phyloP scores from a whole-genome alignment of 2,329 filamentous ascomycete genomes.

The Arthrocladium fulminans region DNA sequence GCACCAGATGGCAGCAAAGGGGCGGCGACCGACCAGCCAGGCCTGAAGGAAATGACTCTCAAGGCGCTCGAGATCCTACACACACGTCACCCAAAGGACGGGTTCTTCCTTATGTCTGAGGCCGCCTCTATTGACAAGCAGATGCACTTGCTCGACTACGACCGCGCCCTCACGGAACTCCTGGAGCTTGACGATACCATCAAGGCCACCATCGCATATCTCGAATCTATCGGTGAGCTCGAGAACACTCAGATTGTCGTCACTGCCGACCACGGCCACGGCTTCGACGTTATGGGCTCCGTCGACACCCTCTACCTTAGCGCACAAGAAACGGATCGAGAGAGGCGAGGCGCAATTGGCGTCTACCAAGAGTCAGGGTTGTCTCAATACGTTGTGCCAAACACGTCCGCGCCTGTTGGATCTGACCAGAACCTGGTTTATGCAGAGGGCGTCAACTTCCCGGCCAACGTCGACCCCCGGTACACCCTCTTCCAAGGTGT shows the following conservation, averaged over 20 bases:
- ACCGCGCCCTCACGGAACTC: constrained; percentile 74
- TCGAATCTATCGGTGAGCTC: constrained; percentile 56
- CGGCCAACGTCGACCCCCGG: constrained; percentile 73
- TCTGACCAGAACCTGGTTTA: constrained; percentile 54
- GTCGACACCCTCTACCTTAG: constrained; percentile 69
- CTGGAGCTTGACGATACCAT: constrained; percentile 80
- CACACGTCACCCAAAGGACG: constrained; percentile 55
- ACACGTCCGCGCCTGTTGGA: constrained; percentile 32
- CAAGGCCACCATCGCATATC: constrained; percentile 62
- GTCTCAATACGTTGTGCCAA: constrained; percentile 60
- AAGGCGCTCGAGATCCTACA: constrained; percentile 77
- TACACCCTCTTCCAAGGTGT: constrained; percentile 70
- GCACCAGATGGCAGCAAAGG: constrained; percentile 57
- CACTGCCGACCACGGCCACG: constrained; percentile 82
- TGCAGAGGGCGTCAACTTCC: constrained; percentile 66
- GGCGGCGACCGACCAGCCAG: constrained; percentile 65
- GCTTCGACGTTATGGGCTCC: constrained; percentile 76
- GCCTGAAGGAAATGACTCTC: constrained; percentile 83
- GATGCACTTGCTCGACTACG: constrained; percentile 80
- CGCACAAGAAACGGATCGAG: constrained; percentile 55
- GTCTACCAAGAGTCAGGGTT: constrained; percentile 64
- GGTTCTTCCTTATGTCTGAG: constrained; percentile 83
- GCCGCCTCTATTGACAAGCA: constrained; percentile 81
- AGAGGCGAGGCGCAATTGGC: constrained; percentile 67
- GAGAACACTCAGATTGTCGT: constrained; percentile 72